These are phyloP conservation scores for Aspergillus versicolor DNA, from an alignment of 2,329 filamentous ascomycete genomes.

Conservation along the genomic window DNA sequence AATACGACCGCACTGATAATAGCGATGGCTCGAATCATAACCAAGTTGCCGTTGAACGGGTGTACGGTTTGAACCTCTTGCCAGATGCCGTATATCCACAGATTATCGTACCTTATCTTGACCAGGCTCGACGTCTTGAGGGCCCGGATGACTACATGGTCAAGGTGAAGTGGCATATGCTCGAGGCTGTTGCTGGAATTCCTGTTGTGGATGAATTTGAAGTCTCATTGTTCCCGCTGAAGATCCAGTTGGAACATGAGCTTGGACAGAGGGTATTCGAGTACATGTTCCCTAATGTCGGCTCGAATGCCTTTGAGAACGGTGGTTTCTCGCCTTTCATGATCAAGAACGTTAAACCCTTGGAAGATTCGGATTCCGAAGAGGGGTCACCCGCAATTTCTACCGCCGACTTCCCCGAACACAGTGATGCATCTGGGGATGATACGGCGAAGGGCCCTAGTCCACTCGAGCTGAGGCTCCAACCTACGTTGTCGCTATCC, in stretches of 20 bases:
- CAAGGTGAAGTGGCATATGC: conserved; percentile 94
- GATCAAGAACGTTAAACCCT: conserved; percentile 53
- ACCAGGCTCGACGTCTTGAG: conserved; percentile 58
- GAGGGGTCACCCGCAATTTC: conserved; percentile 21
- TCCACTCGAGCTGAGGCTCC: conserved; percentile 76
- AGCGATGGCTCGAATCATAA: conserved; percentile 97
- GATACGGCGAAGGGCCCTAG: conserved; percentile 63
- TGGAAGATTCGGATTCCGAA: conserved; percentile 50
- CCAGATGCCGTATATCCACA: conserved; percentile 90
- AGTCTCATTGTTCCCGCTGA: conserved; percentile 87
- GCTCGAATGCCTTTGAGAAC: conserved; percentile 52
- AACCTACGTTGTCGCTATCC: conserved; percentile 69
- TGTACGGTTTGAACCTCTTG: conserved; percentile 86
- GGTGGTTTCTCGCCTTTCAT: conserved; percentile 53
- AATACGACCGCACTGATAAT: conserved; percentile 95
- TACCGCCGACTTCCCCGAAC: conserved; percentile 39
- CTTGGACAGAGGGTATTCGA: conserved; percentile 92
- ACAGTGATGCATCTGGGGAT: conserved; percentile 38
- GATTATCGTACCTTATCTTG: conserved; percentile 88
- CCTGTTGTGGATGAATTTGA: conserved; percentile 97
- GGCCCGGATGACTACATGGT: conserved; percentile 77
- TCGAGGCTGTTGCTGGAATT: conserved; percentile 96
- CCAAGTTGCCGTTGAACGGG: conserved; percentile 79
- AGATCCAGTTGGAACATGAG: conserved; percentile 89
- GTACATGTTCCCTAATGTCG: conserved; percentile 91